phyloP scores from a whole-genome alignment of 495 filamentous ascomycete genomes.

The Penicillium ucsense region DNA sequence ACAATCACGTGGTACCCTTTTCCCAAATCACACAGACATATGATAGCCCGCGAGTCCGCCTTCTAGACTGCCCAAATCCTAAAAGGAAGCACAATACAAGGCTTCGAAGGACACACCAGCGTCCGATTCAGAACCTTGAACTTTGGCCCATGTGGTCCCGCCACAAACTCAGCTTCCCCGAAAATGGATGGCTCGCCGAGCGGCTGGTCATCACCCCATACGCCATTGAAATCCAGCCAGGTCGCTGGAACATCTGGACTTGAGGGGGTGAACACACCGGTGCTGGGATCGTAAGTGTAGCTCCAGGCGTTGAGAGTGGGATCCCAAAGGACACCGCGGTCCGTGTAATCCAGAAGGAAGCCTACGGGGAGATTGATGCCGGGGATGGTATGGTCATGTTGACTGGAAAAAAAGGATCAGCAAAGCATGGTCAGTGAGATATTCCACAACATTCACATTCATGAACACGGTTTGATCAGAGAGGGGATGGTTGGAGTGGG shows the following conservation, averaged over 20 bases:
- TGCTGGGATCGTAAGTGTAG: conserved; percentile 37
- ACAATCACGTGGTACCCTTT: too few species aligned
- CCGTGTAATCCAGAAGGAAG: conserved; percentile 51
- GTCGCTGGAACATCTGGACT: conserved; percentile 29
- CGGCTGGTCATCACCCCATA: conserved; percentile 51
- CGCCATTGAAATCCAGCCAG: conserved; percentile 44
- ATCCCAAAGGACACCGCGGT: conserved; percentile 47
- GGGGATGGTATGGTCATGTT: conserved; percentile 54
- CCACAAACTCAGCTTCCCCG: conserved; percentile 36
- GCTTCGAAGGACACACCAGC: conserved; percentile 32
- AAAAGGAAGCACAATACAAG: conserved; percentile 28
- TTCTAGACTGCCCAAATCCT: conserved; percentile 12
- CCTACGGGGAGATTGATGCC: conserved; percentile 52
- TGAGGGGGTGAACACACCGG: conserved; percentile 33
- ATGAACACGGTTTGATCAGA: too few species aligned
- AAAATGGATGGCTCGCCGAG: conserved; percentile 41
- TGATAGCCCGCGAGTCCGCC: neutral
- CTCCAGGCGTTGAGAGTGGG: conserved; percentile 40
- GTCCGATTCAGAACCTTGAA: conserved; percentile 41
- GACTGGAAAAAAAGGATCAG: conserved; percentile 10
- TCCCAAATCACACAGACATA: too few species aligned
- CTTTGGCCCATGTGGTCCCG: conserved; percentile 46
- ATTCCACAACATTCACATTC: too few species aligned
- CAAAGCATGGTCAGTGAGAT: neutral
- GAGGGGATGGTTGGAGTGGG: neutral